A percentile compares a stretch with the other conserved stretches of the same genome.
Conservation (phyloP, 2,329 filamentous ascomycete genomes). For the Ascochyta viciae-villosae region DNA sequence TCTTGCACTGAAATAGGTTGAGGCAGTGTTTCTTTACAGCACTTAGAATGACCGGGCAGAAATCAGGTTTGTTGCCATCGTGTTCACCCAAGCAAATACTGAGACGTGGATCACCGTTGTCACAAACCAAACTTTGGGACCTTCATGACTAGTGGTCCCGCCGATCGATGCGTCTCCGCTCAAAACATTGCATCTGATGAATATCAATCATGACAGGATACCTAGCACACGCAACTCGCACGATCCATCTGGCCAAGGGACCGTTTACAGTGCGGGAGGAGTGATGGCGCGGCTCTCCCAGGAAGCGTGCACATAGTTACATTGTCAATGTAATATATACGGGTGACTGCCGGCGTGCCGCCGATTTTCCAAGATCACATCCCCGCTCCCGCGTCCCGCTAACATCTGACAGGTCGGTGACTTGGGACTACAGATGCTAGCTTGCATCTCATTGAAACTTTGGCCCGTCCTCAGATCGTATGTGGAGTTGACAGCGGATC, state of each 20-base stretch:
- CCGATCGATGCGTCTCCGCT: constrained; percentile 2
- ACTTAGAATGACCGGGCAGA: neutral
- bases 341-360: neutral
- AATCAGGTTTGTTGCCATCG: neutral
- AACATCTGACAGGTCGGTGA: constrained; percentile 8
- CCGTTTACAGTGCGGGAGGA: neutral
- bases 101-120: constrained; percentile 1
- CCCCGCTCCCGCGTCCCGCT: constrained; percentile 8
- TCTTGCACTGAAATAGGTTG: neutral
- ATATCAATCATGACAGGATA: neutral
- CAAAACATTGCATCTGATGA: neutral
- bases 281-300: neutral
- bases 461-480: constrained; percentile 7
- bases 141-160: neutral
- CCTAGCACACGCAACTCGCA: neutral
- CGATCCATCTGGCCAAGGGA: neutral
- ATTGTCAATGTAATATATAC: neutral
- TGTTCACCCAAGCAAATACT: neutral
- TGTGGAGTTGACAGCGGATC: neutral
- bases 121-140: neutral
- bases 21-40: neutral
- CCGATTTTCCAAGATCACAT: neutral
- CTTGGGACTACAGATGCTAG: constrained; percentile 1
- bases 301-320: neutral
- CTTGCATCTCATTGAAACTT: neutral